Percentiles rank a stretch among this genome's conserved stretches.
Evolutionary conservation across 306 rosid species (phyloP).

Genomic region (barrel medic (Medicago truncatula)): DNA sequence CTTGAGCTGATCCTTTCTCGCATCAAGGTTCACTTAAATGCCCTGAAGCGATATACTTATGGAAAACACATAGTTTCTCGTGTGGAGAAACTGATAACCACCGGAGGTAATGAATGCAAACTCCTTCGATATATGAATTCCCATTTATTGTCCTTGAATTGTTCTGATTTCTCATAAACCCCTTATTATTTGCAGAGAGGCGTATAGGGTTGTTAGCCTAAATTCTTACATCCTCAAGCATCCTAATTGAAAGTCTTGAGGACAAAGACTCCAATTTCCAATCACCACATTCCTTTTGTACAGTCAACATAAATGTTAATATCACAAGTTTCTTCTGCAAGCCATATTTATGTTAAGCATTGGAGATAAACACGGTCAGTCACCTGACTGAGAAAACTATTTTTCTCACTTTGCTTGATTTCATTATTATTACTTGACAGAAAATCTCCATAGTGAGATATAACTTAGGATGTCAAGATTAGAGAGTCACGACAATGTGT

Average conservation of each 20-base stretch:
- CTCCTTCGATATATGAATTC: slow-evolving; percentile 26
- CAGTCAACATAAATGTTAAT: slow-evolving; percentile 70
- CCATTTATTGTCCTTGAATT: slow-evolving; percentile 6
- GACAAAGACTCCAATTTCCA: slow-evolving; percentile 26
- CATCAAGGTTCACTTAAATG: slow-evolving; percentile 90
- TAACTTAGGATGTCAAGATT: slow-evolving; percentile 53
- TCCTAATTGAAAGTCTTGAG: slow-evolving; percentile 38
- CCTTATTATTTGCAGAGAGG: slow-evolving; percentile 69
- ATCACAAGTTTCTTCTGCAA: slow-evolving; percentile 48
- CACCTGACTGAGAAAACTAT: slow-evolving; percentile 47
- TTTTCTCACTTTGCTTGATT: slow-evolving; percentile 38
- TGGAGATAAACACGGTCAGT: slow-evolving; percentile 67
- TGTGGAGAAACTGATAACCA: slow-evolving; percentile 90
- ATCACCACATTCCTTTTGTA: slow-evolving; percentile 62
- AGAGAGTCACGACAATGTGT: slow-evolving; percentile 43
- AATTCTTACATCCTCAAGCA: slow-evolving; percentile 46
- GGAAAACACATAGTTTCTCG: slow-evolving; percentile 97
- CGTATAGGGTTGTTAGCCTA: slow-evolving; percentile 85
- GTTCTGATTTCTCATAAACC: slow-evolving; percentile 30
- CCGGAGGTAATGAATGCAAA: slow-evolving; percentile 73
- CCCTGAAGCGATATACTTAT: slow-evolving; percentile 87
- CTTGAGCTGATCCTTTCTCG: slow-evolving; percentile 92
- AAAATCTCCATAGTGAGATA: slow-evolving; percentile 47
- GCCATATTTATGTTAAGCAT: slow-evolving; percentile 41
- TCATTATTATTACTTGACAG: slow-evolving; percentile 34